Base-by-base conservation (phyloP, 306 rosid species). In the Medicago lupulina region DNA sequence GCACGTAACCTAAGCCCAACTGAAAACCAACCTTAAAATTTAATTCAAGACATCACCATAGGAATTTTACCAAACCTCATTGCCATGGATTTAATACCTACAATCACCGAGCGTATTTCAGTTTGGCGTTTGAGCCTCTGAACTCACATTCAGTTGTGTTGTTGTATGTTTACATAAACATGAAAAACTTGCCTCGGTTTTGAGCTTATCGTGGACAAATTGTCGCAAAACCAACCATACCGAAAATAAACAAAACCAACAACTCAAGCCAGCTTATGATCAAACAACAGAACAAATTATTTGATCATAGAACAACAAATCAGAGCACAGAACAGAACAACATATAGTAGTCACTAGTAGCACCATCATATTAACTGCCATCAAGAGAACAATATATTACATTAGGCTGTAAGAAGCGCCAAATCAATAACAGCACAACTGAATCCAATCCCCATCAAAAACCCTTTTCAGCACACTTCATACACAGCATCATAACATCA, bases 341-440 rank as follows among this genome's bases (percentile, higher is more conserved):
- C 3, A 2, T 62, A 11, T 53, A 61, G 28, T 17, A 69, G 28
- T 40, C 40, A 70, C 15, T 7, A 75, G 23, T 79, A 75, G 6
- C 34, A 74, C 34, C 50, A 63, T 40, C 34, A 66, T 25, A 10
- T 50, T 55, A 55, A 72, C 21, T 16, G 53, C 6, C 73, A 85
- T 71, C 68, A 76, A 8, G 73, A 69, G 82, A 51, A 78, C 79
- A 81, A 75, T 49, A 67, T 75, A n/a, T 9, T 61, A 78, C 75
- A 64, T 60, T 59, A 74, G 50, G 21, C 17, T 50, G 41, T 67
- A 16, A 80, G 73, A 77, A 81, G 79, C 83, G 83, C 69, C 23
- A 23, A 49, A 40, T 70, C 38, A 61, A 57, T 39, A 23, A 9
- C 61, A 62, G 68, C 68, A 60, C 39, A 53, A 76, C 75, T 71